phyloP scores from a whole-genome alignment of 768 basidiomycete species.

The Sistotremastrum niveocremeum region DNA sequence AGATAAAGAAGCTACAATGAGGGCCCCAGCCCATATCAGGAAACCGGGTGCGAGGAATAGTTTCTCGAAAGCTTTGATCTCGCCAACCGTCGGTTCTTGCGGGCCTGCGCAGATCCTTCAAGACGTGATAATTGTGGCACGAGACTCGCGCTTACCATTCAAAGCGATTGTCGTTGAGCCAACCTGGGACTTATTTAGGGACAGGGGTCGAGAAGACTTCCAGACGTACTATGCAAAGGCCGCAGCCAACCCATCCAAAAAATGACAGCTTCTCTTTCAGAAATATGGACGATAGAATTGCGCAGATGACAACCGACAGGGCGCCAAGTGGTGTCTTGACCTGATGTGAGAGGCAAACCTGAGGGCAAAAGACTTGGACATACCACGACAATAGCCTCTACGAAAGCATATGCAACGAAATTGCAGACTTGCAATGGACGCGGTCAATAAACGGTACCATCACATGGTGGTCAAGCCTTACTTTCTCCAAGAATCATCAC shows the following conservation, averaged over 20 bases:
- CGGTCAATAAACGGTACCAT: slow-evolving; percentile 42
- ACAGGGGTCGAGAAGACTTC: background rate
- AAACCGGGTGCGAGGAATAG: slow-evolving; percentile 80
- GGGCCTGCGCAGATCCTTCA: slow-evolving; percentile 32
- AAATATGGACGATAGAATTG: slow-evolving; percentile 84
- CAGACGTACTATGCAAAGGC: slow-evolving; percentile 67
- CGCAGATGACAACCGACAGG: slow-evolving; percentile 90
- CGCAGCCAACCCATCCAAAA: slow-evolving; percentile 95
- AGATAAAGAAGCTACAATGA: slow-evolving; percentile 50
- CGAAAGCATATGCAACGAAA: slow-evolving; percentile 65
- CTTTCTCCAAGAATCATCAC: slow-evolving; percentile 86
- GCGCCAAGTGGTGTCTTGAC: slow-evolving; percentile 84
- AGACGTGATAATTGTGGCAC: slow-evolving; percentile 10
- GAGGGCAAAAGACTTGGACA: slow-evolving; percentile 16
- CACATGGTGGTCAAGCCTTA: slow-evolving; percentile 35
- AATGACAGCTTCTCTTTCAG: slow-evolving; percentile 87
- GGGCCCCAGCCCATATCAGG: slow-evolving; percentile 49
- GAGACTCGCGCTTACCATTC: slow-evolving; percentile 39
- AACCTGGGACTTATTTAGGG: slow-evolving; percentile 28
- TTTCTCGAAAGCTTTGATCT: slow-evolving; percentile 58
- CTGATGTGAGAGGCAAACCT: slow-evolving; percentile 2
- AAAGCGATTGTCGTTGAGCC: slow-evolving; percentile 84
- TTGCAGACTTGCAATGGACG: slow-evolving; percentile 19
- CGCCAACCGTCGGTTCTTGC: slow-evolving; percentile 50
- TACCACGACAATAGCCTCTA: slow-evolving; percentile 86